Percentiles rank a stretch among this genome's conserved stretches.
Conservation (phyloP, 1,284 basidiomycete species). For the Bondarzewia mesenterica region DNA sequence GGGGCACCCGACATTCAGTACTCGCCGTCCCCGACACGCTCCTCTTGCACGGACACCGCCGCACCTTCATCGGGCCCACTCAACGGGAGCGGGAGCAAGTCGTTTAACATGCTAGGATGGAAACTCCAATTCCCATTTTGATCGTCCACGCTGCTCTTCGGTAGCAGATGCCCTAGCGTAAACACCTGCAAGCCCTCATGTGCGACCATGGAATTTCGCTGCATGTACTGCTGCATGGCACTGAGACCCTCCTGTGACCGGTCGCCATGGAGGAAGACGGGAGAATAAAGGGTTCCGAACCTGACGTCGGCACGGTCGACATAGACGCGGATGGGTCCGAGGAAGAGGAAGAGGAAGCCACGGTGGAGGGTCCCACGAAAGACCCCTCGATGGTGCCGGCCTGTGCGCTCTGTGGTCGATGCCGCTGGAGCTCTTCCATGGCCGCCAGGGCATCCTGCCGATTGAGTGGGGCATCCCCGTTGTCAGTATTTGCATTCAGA, state of each 20-base stretch:
- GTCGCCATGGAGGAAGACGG: not conserved
- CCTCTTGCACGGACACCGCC: slow-evolving; percentile 17
- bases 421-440: slow-evolving; percentile 41
- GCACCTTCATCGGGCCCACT: not conserved
- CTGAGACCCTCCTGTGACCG: slow-evolving; percentile 1
- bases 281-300: slow-evolving; percentile 28
- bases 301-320: slow-evolving; percentile 17
- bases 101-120: slow-evolving; percentile 26
- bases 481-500: too few relatives aligned
- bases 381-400: slow-evolving; percentile 4
- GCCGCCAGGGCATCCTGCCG: slow-evolving; percentile 41
- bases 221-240: slow-evolving; percentile 3
- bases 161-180: slow-evolving; percentile 75
- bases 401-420: slow-evolving; percentile 27
- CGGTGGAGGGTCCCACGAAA: slow-evolving; percentile 8
- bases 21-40: slow-evolving; percentile 22
- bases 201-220: slow-evolving; percentile 17
- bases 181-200: slow-evolving; percentile 74
- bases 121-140: slow-evolving; percentile 53
- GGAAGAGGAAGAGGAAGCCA: slow-evolving; percentile 7
- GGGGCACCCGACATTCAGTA: slow-evolving; percentile 17
- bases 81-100: slow-evolving; percentile 9
- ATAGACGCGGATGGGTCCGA: not conserved
- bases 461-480: slow-evolving; percentile 23
- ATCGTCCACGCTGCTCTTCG: slow-evolving; percentile 43